phyloP scores from a whole-genome alignment of 352 stramenopile species.

The Globisporangium orthogonon region DNA sequence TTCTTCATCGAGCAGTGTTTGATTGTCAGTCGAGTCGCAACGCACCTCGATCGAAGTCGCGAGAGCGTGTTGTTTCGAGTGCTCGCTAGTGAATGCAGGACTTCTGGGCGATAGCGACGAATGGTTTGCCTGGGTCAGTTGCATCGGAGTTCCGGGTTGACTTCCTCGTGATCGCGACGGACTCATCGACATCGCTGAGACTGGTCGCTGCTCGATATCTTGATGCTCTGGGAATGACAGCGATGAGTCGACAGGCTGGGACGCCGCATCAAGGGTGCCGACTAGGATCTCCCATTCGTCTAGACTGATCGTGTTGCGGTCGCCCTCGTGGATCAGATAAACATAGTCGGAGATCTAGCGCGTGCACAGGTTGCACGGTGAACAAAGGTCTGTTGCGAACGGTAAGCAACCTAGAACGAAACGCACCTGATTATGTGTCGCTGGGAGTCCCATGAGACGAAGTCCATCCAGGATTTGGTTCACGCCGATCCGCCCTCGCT shows the following conservation, averaged over 20 bases:
- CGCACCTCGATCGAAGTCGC: not conserved
- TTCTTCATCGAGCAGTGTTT: not conserved
- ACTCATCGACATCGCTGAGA: not conserved
- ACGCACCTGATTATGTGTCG: constrained; percentile 58
- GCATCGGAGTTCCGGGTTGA: not conserved
- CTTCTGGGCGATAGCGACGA: not conserved
- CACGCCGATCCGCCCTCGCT: constrained; percentile 36
- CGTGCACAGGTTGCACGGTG: no score
- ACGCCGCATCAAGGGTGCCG: constrained; percentile 55
- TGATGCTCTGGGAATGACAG: not conserved
- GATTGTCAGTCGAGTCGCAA: not conserved
- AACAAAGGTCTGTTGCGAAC: no score
- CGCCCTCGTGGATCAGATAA: constrained; percentile 65
- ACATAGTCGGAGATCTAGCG: constrained; percentile 65
- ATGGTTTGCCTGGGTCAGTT: not conserved
- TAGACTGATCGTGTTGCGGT: constrained; percentile 38
- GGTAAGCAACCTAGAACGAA: no score
- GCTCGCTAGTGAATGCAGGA: not conserved
- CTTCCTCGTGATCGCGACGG: not conserved
- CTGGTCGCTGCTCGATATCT: constrained; percentile 18
- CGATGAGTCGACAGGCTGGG: constrained; percentile 17
- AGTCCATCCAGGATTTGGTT: constrained; percentile 53
- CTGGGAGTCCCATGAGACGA: constrained; percentile 38
- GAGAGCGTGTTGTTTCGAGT: not conserved
- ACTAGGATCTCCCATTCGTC: constrained; percentile 69